A percentile compares a stretch with the other conserved stretches of the same genome.
Evolutionary conservation across 192 early-diverging fungal species (phyloP).

Genomic region (Podila minutissima): DNA sequence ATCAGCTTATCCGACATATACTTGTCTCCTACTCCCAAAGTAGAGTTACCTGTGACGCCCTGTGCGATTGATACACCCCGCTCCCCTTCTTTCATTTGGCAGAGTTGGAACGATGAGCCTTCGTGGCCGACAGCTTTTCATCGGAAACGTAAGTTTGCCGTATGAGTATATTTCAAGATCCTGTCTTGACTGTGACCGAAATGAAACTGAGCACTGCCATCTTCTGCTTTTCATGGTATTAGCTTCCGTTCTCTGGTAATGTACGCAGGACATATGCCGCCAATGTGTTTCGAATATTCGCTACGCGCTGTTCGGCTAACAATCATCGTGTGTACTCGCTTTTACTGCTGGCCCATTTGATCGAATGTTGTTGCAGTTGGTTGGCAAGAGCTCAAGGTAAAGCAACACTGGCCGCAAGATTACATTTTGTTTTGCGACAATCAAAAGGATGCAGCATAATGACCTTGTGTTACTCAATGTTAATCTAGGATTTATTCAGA

Average conservation of each 20-base stretch:
- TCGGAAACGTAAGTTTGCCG: conserved; percentile 27
- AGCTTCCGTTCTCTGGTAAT: conserved; percentile 36
- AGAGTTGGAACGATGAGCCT: conserved; percentile 27
- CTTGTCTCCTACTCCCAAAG: too few species aligned
- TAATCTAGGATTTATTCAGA: conserved; percentile 60
- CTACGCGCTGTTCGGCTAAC: neutral
- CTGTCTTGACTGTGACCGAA: neutral
- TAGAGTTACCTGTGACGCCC: too few species aligned
- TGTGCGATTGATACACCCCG: too few species aligned
- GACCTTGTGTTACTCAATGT: neutral
- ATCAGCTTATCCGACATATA: too few species aligned
- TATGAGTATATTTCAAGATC: neutral
- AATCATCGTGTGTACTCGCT: neutral
- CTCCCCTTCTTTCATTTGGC: neutral
- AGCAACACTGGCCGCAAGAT: neutral
- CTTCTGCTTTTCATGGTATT: neutral
- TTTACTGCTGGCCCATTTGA: neutral
- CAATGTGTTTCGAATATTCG: neutral
- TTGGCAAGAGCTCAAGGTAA: conserved; percentile 41
- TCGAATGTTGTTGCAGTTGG: conserved; percentile 13
- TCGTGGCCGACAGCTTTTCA: conserved; percentile 32
- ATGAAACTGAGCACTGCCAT: too few species aligned
- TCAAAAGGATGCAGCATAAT: neutral
- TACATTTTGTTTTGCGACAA: neutral
- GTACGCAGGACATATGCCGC: neutral